Evolutionary conservation across 2,329 filamentous ascomycete genomes (phyloP), one percentile per base, ranked within the genome.

Genomic region (Xylariaceae sp.): DNA sequence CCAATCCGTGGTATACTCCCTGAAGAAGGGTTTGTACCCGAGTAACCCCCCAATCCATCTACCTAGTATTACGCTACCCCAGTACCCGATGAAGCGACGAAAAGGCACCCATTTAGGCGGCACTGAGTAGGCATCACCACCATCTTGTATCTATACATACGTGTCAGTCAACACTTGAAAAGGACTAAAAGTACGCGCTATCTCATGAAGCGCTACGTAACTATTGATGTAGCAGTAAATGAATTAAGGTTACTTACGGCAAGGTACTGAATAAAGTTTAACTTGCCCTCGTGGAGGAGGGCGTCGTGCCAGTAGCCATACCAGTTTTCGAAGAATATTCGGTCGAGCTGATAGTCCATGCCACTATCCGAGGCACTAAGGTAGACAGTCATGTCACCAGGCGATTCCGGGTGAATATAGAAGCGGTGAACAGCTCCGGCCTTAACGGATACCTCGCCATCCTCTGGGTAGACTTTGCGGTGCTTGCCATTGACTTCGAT

Each of bases 311-410:
- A 65, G 37, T 70, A 69, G 7, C 67, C 69, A 54, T 73, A 73
- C 70, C 70, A 73, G 53, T 73, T 73, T 58, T 70, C 60, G 41
- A 72, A 72, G 48, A 72, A 73, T 8, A 70, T 46, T 13, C 58
- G 59, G 39, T 73, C 70, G 1, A 72, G 58, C 47, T 67, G 60
- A 41, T 63, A 72, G 26, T 63, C 57, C 37, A 62, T 58, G 15
- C 57, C 62, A 3, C 60, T 58, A 35, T 67, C 64, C 5, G 59
- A 57, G 3, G 62, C 67, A 39, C 58, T 65, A n/a, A 71, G 48
- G 10, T 53, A 42, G 9, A 60, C 56, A 10, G 58, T 62, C 47
- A 63, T 61, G 10, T 57, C 43, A 30, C 29, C 57, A 7, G 50
- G 43, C 18, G 50, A 57, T 9, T 59, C 64, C 7, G 58, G 55